Conservation (phyloP, 257 asterid genomes). For the Euphrasia confusa region DNA sequence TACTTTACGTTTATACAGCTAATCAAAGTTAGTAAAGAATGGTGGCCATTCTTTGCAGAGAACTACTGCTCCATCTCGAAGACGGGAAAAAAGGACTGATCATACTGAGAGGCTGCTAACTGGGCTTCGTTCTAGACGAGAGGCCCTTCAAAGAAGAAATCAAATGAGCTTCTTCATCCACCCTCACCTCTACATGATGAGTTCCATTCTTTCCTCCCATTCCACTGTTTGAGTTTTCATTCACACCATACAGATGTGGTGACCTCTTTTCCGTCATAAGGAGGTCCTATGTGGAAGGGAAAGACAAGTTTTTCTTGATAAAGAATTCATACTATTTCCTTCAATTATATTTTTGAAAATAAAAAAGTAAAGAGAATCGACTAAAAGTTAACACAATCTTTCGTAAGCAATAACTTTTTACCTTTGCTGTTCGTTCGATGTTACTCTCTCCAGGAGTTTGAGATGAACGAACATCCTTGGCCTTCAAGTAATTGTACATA, state of each 20-base stretch:
- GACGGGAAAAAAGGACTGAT: background rate
- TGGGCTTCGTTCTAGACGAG: constrained; percentile 44
- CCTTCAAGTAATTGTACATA: constrained; percentile 58
- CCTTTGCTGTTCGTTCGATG: constrained; percentile 39
- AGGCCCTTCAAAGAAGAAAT: constrained; percentile 32
- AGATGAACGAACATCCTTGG: constrained; percentile 41
- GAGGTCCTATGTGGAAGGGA: constrained; percentile 26
- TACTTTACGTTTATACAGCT: constrained; percentile 20
- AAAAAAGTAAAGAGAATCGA: too few species aligned
- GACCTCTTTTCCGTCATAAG: constrained; percentile 33
- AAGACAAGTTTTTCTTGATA: too few species aligned
- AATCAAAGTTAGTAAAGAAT: constrained; percentile 28
- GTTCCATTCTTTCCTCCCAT: constrained; percentile 32
- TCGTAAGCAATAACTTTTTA: constrained; percentile 12
- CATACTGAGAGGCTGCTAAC: constrained; percentile 25
- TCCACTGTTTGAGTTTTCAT: constrained; percentile 18
- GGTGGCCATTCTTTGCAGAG: constrained; percentile 19
- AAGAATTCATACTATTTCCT: too few species aligned
- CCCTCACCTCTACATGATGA: constrained; percentile 29
- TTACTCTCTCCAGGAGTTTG: constrained; percentile 41
- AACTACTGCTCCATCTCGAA: constrained; percentile 26
- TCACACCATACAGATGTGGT: constrained; percentile 27
- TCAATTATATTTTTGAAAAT: too few species aligned
- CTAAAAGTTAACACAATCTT: too few species aligned
- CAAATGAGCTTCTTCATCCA: constrained; percentile 47